Conservation (phyloP, 2,329 filamentous ascomycete species). For the Hymenoscyphus occultus region DNA sequence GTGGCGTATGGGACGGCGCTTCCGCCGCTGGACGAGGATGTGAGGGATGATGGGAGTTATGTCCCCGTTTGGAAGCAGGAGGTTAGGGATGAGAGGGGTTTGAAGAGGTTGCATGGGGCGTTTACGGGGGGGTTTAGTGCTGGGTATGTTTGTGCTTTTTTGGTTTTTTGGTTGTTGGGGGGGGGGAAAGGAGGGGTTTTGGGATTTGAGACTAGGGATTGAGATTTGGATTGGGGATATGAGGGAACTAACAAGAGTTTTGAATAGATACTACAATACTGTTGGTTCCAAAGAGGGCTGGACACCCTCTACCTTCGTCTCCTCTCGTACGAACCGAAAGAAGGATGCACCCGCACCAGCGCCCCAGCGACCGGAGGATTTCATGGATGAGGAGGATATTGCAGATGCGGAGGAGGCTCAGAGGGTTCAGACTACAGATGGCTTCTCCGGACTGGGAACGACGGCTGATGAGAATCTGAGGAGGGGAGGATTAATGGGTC, state of each 20-base stretch:
- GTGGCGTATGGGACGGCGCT: conserved; percentile 82
- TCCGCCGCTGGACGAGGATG: conserved; percentile 70
- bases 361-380: conserved; percentile 75
- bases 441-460: conserved; percentile 73
- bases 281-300: conserved; percentile 98
- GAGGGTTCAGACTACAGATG: conserved; percentile 67
- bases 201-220: conserved; percentile 5
- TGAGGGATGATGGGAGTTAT: conserved; percentile 86
- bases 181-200: not conserved
- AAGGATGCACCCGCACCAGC: conserved; percentile 57
- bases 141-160: conserved; percentile 58
- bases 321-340: conserved; percentile 75
- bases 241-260: not conserved
- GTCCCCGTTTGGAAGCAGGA: conserved; percentile 98
- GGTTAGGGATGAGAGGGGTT: conserved; percentile 85
- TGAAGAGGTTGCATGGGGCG: conserved; percentile 89
- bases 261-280: conserved; percentile 85
- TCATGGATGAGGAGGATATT: conserved; percentile 97
- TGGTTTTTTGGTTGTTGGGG: not conserved
- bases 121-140: conserved; percentile 97
- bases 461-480: conserved; percentile 54
- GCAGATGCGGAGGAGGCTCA: conserved; percentile 79
- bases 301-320: conserved; percentile 88
- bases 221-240: not conserved
- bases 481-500: conserved; percentile 59